These are phyloP conservation scores for Collybia sordida DNA, from an alignment of 768 basidiomycete genomes.

Conservation along the genomic window DNA sequence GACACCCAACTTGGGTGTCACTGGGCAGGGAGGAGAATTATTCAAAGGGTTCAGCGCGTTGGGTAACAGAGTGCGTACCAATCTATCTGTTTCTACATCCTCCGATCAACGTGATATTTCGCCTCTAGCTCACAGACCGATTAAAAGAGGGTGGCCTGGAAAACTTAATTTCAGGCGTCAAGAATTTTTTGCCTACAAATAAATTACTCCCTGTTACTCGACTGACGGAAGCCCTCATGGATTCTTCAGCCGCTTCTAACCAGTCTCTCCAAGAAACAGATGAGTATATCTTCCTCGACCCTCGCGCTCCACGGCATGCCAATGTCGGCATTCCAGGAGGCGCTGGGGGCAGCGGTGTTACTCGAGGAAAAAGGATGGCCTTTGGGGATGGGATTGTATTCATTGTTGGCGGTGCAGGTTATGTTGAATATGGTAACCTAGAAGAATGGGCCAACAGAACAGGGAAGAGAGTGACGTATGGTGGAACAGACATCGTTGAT, in stretches of 20 bases:
- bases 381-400: conserved; percentile 92
- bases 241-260: conserved; percentile 90
- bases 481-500: conserved; percentile 92
- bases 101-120: not conserved
- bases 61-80: conserved; percentile 71
- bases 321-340: conserved; percentile 53
- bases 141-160: conserved; percentile 96
- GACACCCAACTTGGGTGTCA: conserved; percentile 64
- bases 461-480: conserved; percentile 88
- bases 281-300: conserved; percentile 93
- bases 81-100: not conserved
- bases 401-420: conserved; percentile 93
- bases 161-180: conserved; percentile 95
- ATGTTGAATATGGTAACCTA: conserved; percentile 96
- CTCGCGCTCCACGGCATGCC: conserved; percentile 68
- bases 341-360: conserved; percentile 42
- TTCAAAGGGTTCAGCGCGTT: conserved; percentile 93
- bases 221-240: conserved; percentile 95
- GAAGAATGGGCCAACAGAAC: conserved; percentile 88
- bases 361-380: conserved; percentile 57
- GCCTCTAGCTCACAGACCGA: conserved; percentile 78
- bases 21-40: conserved; percentile 78
- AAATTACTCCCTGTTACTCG: conserved; percentile 92
- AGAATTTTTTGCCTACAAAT: conserved; percentile 94
- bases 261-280: conserved; percentile 96